Evolutionary conservation across 257 asterid species (phyloP), one percentile per base, ranked within the genome.

Genomic region (Petunia axillaris): DNA sequence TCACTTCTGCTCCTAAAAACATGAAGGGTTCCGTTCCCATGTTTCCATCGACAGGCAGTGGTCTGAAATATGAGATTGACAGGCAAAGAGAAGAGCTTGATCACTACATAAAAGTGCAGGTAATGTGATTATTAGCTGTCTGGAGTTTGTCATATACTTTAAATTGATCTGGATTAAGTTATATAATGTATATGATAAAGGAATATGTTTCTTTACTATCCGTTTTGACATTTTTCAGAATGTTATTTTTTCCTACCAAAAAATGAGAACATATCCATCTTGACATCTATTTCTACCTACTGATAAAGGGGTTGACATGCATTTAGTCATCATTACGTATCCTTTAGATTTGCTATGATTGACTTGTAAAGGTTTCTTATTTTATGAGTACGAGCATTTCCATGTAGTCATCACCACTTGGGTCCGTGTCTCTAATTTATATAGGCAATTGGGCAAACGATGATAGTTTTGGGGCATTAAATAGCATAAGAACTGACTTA

Each of bases 41-140:
- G 48, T 25, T 43, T 82, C 84, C 79, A 6, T 84, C 90, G 76
- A 83, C 87, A 39, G 87, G 87, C 58, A 82, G 57, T 79, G 50
- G 87, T 40, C 80, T 89, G 79, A 82, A 84, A 81, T 82, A 82
- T 85, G 96, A 92, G 84, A 79, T 89, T 1, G 90, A 89, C 73
- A 87, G 83, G 81, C 95, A 87, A 83, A 88, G 86, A 6, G 90
- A 87, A 50, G 97, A 91, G 65, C 84, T 91, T 53, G 84, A 79
- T 37, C 86, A 82, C 41, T 88, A 84, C 57, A 86, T 92, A 40
- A 87, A 85, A 86, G 88, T 84, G 83, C 97, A 92, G 97, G 97
- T 92, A 88, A 40, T 2, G 41, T 62, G n/a, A 3, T 68, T 55
- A 60, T 79, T 43, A 41, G 7, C 76, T 70, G 13, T 74, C 52